Evolutionary conservation across 2,329 filamentous ascomycete species (phyloP), one percentile per base, ranked within the genome.

Genomic region (Calonectria hongkongensis): DNA sequence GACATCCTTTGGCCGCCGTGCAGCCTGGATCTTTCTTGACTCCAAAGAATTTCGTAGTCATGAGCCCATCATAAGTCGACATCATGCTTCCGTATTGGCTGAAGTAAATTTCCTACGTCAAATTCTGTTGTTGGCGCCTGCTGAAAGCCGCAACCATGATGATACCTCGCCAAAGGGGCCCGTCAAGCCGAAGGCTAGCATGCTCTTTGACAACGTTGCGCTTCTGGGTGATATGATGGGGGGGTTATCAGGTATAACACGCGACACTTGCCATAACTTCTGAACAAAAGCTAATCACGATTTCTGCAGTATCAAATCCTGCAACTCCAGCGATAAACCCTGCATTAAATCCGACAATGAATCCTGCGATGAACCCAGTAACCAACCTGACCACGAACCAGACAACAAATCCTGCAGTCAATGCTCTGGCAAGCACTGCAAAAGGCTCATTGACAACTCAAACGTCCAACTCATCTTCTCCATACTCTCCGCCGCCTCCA

Each of bases 31-130:
- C 2, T 64, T 81, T 4, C 63, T 80, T 9, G 79, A 79, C 21
- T 72, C 78, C 1, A 71, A 50, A 1, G 73, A 80, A n/a, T 82
- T 82, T 56, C 75, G 69, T 33, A 71, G 69, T 1, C 76, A 82
- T 8, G 80, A 81, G 27, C 74, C 79, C 2, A 68, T 81, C 0
- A 70, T 83, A 21, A 80, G 76, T 65, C 77, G 79, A 0, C 76
- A 83, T 27, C 79, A 83, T 66, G 76, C 77, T 9, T 71, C 80
- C 5, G 81, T 82, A 0, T 60, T 83, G 25, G 75, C 81, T 0
- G 81, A 83, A 67, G 43, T 83, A 70, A 79, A 74, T 36, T 82
- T 80, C 33, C 43, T 83, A 21, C 71, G 76, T n/a, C 70, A 77
- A 5, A 76, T 78, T 21, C 66, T 70, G 2, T 67, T 78, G 4